Conservation (phyloP, 345 rosid species). For the Brassica juncea region DNA sequence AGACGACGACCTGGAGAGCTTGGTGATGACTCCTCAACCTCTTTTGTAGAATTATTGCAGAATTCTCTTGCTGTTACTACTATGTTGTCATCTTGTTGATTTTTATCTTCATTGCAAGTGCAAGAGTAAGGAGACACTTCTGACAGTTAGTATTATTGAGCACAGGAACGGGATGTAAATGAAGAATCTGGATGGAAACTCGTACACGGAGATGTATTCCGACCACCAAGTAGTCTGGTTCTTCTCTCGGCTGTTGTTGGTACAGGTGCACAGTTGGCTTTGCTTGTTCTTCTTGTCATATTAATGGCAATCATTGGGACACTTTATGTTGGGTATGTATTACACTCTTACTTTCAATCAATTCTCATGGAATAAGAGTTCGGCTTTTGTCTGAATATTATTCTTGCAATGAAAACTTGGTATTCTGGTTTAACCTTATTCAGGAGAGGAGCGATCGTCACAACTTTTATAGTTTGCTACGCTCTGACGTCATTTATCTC, state of each 20-base stretch:
- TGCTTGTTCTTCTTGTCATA: slow-evolving; percentile 93
- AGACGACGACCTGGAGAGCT: slow-evolving; percentile 89
- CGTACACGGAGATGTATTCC: slow-evolving; percentile 97
- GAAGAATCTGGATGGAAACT: slow-evolving; percentile 99
- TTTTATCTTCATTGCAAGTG: neutral
- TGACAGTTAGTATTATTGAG: slow-evolving; percentile 20
- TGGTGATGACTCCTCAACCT: slow-evolving; percentile 55
- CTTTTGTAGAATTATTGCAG: neutral
- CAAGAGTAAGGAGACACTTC: slow-evolving; percentile 3
- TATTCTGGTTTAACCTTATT: slow-evolving; percentile 5
- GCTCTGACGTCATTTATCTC: slow-evolving; percentile 93
- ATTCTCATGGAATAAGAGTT: neutral
- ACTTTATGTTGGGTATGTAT: slow-evolving; percentile 84
- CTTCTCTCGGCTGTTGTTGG: slow-evolving; percentile 93
- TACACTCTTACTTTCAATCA: neutral
- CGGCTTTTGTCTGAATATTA: neutral
- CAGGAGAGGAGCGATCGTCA: slow-evolving; percentile 42
- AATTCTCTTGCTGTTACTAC: slow-evolving; percentile 9
- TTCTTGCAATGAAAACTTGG: slow-evolving; percentile 4
- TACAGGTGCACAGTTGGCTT: slow-evolving; percentile 90
- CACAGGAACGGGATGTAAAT: slow-evolving; percentile 93
- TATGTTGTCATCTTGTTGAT: slow-evolving; percentile 8
- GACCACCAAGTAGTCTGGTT: slow-evolving; percentile 69
- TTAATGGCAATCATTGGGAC: slow-evolving; percentile 90
- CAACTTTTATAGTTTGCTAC: slow-evolving; percentile 83